Evolutionary conservation across 2,329 filamentous ascomycete species (phyloP), one percentile per base, ranked within the genome.

Genomic region (Cucurbitaria berberidis): DNA sequence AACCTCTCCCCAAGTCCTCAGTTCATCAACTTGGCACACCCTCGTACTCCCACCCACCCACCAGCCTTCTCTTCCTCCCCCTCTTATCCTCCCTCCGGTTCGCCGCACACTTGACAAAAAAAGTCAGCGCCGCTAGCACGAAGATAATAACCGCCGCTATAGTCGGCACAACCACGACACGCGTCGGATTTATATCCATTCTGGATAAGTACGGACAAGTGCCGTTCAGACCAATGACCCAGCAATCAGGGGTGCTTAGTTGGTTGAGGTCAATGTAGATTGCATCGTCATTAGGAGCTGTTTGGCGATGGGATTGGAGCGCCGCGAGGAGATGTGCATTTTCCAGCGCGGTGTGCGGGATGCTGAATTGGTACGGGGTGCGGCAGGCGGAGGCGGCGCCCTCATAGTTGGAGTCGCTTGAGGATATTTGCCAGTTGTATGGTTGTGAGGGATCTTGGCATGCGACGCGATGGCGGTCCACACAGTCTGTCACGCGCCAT

Each of bases 21-120:
- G 15, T 13, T 9, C 18, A 39, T 50, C 53, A 74, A 57, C 68
- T 72, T 45, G 86, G 86, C 45, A 89, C 85, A 15, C 87, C 87
- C 67, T 89, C 87, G 75, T 89, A 89, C 63, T 88, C 84, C 81
- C 84, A 86, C 1, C 84, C 84, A 54, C 78, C 77, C 18, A 75
- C 72, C 39, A 72, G 73, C 42, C 73, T 74, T 53, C 83, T 77
- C 62, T 81, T 79, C 63, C 79, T 80, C 22, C 77, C 76, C 41
- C 80, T 78, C 57, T 80, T 77, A 40, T 78, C 81, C 59, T 80
- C 81, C 36, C 79, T 78, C 53, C 85, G 72, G 68, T 88, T 87
- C 4, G 84, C 81, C 56, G 85, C 86, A 65, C 84, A 86, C 65
- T 89, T 89, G 44, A 86, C 81, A 58, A 88, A 85, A 11, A 87